Conservation (phyloP, 108 stramenopile genomes). For the Parmales sp. region DNA sequence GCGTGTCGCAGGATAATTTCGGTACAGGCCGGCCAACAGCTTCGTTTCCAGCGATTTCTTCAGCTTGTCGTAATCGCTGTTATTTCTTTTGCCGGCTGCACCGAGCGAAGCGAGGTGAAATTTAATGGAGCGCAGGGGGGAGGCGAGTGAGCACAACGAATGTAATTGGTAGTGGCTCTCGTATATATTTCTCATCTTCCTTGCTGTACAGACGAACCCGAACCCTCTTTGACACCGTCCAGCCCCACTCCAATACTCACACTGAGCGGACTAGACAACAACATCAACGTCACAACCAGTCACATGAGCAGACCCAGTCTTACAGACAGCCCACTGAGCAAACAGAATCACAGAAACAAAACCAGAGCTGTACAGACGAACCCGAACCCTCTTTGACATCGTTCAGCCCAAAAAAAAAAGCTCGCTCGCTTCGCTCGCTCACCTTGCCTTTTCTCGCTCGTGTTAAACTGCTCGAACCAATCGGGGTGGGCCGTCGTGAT, state of each 20-base stretch:
- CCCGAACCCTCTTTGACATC: too few relatives aligned
- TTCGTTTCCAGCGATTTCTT: neutral
- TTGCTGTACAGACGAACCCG: neutral
- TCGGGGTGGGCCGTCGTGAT: slow-evolving; percentile 1
- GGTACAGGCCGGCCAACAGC: neutral
- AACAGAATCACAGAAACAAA: too few relatives aligned
- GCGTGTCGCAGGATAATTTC: neutral
- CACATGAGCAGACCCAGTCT: too few relatives aligned
- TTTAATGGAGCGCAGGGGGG: too few relatives aligned
- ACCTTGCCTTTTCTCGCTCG: neutral
- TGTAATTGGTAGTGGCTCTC: neutral
- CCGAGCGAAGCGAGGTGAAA: too few relatives aligned
- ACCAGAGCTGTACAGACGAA: too few relatives aligned
- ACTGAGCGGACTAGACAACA: too few relatives aligned
- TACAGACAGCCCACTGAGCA: too few relatives aligned
- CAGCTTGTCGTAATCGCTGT: neutral
- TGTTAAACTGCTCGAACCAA: neutral
- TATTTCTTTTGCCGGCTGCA: neutral
- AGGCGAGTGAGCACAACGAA: neutral
- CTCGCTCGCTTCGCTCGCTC: too few relatives aligned
- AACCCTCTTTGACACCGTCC: neutral
- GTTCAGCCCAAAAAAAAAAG: too few relatives aligned
- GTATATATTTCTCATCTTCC: neutral
- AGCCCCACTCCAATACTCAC: neutral
- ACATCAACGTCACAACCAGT: too few relatives aligned